Evolutionary conservation across 2,329 filamentous ascomycete species (phyloP).

Genomic region (Pseudogymnoascus sp.): DNA sequence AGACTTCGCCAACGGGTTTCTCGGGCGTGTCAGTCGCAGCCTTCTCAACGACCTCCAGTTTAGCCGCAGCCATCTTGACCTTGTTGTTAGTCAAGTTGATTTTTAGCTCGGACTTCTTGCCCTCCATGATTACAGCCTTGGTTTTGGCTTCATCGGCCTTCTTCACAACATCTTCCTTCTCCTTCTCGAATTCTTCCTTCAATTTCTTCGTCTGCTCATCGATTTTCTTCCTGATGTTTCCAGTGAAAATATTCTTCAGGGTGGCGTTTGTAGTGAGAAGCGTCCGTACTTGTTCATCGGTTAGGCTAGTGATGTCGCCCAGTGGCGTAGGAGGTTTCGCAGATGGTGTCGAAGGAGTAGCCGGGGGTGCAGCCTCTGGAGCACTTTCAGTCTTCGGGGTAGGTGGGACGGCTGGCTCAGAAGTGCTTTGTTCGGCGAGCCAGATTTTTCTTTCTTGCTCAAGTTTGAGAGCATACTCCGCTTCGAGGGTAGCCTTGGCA

Average conservation of each 20-base stretch:
- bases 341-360: conserved; percentile 19
- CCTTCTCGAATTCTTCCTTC: conserved; percentile 43
- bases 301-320: conserved; percentile 32
- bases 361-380: conserved; percentile 10
- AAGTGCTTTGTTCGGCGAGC: conserved; percentile 39
- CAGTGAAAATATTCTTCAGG: conserved; percentile 49
- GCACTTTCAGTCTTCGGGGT: conserved; percentile 19
- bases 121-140: conserved; percentile 61
- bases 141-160: conserved; percentile 22
- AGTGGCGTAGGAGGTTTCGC: conserved; percentile 13
- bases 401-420: conserved; percentile 22
- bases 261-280: conserved; percentile 49
- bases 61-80: conserved; percentile 54
- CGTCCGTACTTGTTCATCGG: conserved; percentile 46
- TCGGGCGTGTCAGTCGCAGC: conserved; percentile 81
- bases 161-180: conserved; percentile 46
- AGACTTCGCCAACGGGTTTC: conserved; percentile 76
- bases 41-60: conserved; percentile 69
- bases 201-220: conserved; percentile 45
- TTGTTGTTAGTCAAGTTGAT: conserved; percentile 74
- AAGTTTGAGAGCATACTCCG: conserved; percentile 40
- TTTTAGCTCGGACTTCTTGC: conserved; percentile 66
- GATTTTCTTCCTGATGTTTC: conserved; percentile 63
- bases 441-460: conserved; percentile 58
- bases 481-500: conserved; percentile 45